A percentile compares a stretch with the other conserved stretches of the same genome.
phyloP scores from a whole-genome alignment of 306 rosid species.

The Crataegus laevigata region DNA sequence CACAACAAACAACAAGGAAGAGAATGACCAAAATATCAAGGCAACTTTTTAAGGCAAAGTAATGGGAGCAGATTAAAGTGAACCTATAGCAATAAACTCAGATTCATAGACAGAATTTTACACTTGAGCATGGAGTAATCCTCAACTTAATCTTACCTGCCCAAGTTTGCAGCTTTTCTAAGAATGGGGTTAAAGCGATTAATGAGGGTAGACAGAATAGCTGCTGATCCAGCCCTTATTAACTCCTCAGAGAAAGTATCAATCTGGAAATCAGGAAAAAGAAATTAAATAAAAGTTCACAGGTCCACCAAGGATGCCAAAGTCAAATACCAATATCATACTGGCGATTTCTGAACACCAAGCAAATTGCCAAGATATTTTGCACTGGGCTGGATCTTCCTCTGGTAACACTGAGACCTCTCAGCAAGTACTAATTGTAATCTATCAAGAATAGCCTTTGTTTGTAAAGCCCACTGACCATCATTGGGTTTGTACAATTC shows the following conservation, averaged over 20 bases:
- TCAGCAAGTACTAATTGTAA: slow-evolving; percentile 25
- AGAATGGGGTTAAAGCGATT: slow-evolving; percentile 23
- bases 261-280: slow-evolving; percentile 17
- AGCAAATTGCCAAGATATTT: slow-evolving; percentile 24
- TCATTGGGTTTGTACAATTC: slow-evolving; percentile 16
- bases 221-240: slow-evolving; percentile 25
- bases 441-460: slow-evolving; percentile 29
- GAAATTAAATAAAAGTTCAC: neutral
- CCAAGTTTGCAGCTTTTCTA: slow-evolving; percentile 23
- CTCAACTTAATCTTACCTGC: slow-evolving; percentile 14
- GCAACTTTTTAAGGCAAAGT: neutral
- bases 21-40: neutral
- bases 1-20: neutral
- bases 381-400: slow-evolving; percentile 24
- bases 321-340: slow-evolving; percentile 7
- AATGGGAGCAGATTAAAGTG: neutral
- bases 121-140: neutral
- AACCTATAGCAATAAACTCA: neutral
- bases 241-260: slow-evolving; percentile 29
- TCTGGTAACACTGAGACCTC: slow-evolving; percentile 24
- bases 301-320: neutral
- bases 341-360: slow-evolving; percentile 21
- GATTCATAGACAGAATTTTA: neutral
- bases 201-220: slow-evolving; percentile 22
- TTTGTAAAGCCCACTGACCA: slow-evolving; percentile 27